These are phyloP conservation scores for Desmodesmus armatus DNA, from an alignment of 139 green algal species.

Conservation along the genomic window DNA sequence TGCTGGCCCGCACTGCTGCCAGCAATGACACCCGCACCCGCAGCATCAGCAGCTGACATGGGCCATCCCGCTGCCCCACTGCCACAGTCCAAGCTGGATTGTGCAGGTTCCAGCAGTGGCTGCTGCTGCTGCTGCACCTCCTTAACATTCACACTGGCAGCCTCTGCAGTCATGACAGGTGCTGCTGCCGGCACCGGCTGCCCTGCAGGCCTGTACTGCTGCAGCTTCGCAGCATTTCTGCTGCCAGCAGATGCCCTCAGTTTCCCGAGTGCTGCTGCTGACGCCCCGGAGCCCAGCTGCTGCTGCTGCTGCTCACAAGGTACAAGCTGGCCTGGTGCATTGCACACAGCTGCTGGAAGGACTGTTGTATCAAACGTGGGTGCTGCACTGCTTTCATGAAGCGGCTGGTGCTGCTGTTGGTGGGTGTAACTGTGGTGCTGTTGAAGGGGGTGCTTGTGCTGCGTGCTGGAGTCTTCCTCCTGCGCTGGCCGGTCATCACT, in stretches of 20 bases:
- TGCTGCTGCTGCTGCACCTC: not conserved
- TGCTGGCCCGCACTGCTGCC: too few species aligned
- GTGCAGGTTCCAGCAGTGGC: not conserved
- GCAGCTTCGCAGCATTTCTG: conserved; percentile 19
- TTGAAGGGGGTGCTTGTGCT: too few species aligned
- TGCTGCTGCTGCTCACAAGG: not conserved
- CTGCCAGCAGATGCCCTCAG: not conserved
- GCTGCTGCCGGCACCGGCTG: not conserved
- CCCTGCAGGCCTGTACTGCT: conserved; percentile 12
- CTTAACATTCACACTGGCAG: too few species aligned
- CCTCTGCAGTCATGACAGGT: not conserved
- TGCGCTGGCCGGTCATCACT: not conserved
- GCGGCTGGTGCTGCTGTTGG: conserved; percentile 12
- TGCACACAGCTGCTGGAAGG: not conserved
- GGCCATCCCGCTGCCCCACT: too few species aligned
- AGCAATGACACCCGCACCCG: too few species aligned
- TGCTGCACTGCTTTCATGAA: not conserved
- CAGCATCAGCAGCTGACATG: not conserved
- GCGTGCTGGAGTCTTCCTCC: too few species aligned
- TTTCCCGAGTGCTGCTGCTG: conserved; percentile 8
- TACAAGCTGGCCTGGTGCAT: not conserved
- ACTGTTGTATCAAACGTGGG: not conserved
- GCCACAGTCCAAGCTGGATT: too few species aligned
- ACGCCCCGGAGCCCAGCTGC: not conserved
- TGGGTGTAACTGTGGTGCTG: not conserved